Evolutionary conservation across 768 basidiomycete species (phyloP).

Genomic region (Clavaria fumosa): DNA sequence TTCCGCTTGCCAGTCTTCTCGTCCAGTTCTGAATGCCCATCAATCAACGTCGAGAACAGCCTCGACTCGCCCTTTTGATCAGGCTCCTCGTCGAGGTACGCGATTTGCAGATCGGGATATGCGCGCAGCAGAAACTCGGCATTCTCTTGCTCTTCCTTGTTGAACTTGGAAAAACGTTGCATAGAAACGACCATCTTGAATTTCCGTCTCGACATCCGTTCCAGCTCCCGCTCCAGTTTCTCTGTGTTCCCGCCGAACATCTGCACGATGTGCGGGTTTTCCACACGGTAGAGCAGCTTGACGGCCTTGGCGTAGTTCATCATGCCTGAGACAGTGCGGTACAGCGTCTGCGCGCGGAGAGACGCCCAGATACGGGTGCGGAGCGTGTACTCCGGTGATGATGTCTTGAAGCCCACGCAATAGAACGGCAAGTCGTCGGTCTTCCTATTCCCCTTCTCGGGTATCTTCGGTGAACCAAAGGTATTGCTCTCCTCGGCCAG

Average conservation of each 20-base stretch:
- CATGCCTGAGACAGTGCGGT: constrained; percentile 98
- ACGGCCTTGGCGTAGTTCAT: constrained; percentile 99
- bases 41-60: constrained; percentile 86
- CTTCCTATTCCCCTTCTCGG: constrained; percentile 66
- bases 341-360: constrained; percentile 92
- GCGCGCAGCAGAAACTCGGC: constrained; percentile 95
- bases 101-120: constrained; percentile 96
- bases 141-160: constrained; percentile 97
- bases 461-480: constrained; percentile 31
- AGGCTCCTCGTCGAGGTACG: constrained; percentile 93
- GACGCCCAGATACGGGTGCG: constrained; percentile 99
- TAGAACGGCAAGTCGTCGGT: constrained; percentile 96
- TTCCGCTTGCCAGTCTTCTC: constrained; percentile 77
- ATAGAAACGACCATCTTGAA: constrained; percentile 98
- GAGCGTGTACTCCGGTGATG: constrained; percentile 95
- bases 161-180: constrained; percentile 98
- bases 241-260: constrained; percentile 95
- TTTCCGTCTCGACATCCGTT: constrained; percentile 92
- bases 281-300: constrained; percentile 96
- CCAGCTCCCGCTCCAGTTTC: constrained; percentile 86
- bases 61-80: constrained; percentile 79
- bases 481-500: constrained; percentile 76
- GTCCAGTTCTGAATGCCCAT: constrained; percentile 93
- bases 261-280: constrained; percentile 96
- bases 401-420: constrained; percentile 98